Base-by-base conservation (phyloP, 306 rosid genomes). In the Lathyrus oleraceus region DNA sequence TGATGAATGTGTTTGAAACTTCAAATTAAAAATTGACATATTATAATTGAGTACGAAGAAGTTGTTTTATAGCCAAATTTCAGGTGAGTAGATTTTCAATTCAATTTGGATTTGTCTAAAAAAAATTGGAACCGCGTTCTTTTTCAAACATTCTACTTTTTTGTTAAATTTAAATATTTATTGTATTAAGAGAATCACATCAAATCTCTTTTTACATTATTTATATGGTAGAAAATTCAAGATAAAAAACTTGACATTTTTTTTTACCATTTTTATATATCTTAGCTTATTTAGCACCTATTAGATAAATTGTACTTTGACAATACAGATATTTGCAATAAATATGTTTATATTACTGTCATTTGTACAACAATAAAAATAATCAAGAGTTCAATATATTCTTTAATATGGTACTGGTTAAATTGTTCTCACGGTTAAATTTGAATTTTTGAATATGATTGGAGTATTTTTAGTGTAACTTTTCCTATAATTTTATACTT, bases 11-110 rank as follows among this genome's bases (percentile, higher is more conserved):
- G 27, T 30, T 12, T 16, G 13, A 2, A 12, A 58, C 3, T 30
- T 27, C 17, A 20, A 2, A 39, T 20, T 16, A 4, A 4, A 25
- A 27, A 30, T 8, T 42, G 38, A n/a, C 5, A 54, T 15, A 42
- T 1, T 4, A 0, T 2, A 54, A 28, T 3, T 32, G 17, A 2
- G 0, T n/a, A n/a, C 10, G 49, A 27, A 25, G 2, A 44, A 16
- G 4, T 58, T 12, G 2, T 66, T 78, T 72, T 78, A 78, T 78
- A 76, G 42, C 15, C 23, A 5, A 2, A 40, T 40, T 25, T 44
- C 6, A 25, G 19, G 11, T 11, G 17, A 25, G 35, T 25, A 42
- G 3, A 61, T 57, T 57, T 28, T 27, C 17, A 13, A 38, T 0
- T 10, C 1, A 6, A 11, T 19, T 25, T 15, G 5, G 5, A 27